Evolutionary conservation across 139 green algal genomes (phyloP), one percentile per base, ranked within the genome.

Genomic region (Haematococcus lacustris): DNA sequence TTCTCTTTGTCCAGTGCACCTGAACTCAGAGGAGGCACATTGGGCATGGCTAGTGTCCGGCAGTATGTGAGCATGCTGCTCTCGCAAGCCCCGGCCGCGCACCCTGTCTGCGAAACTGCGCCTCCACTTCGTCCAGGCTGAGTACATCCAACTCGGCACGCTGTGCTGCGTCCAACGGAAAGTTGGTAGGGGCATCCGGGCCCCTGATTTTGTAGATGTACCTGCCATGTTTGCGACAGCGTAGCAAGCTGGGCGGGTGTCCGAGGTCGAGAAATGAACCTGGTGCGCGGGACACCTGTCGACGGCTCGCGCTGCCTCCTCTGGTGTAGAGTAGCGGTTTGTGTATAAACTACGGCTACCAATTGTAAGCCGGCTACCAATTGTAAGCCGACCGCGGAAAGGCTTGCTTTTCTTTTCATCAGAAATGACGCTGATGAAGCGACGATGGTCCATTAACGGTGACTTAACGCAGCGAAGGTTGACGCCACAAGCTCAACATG

Each of bases 221-320:
- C 63, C 63, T 69, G 63, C 63, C 32, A 17, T 41, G 17, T 67
- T n/a, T 3, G 35, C 37, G 2, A 39, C 21, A 33, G 63, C 63
- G 33, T 50, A 51, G 35, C 63, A 50, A 17, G 35, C 17, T 50
- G 34, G 26, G 3, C 2, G 9, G 26, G 3, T 37, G 17, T 51
- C 32, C 26, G 3, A 67, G 28, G 30, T 67, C 17, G 4, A 7
- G 25, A 67, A 32, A 7, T n/a, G 60, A 4, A 5, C 57, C 13
- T 41, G 30, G 60, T 67, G 57, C 57, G 40, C 63, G n/a, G n/a
- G n/a, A 30, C 63, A 69, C 63, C 38, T 50, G 63, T 69, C 63
- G 37, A 51, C 63, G 5, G 63, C 63, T 25, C 35, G 28, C n/a
- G 63, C 63, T 6, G 63, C 63, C 34, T 69, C 63, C 38, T 69